These are phyloP conservation scores for Ustilago loliicola DNA, from an alignment of 1,284 basidiomycete genomes.

Conservation along the genomic window DNA sequence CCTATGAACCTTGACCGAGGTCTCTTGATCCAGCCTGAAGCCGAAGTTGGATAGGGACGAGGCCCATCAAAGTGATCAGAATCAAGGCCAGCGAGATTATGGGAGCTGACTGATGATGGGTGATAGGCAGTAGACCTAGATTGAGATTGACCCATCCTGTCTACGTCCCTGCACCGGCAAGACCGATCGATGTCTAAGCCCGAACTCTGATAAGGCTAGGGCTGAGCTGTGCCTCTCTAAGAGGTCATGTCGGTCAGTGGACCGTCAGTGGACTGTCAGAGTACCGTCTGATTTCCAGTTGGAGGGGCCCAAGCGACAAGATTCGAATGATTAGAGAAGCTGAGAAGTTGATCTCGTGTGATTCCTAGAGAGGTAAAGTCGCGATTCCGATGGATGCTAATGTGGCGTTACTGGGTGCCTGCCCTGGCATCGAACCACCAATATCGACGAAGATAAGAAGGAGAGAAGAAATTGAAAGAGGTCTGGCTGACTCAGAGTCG, in stretches of 20 bases:
- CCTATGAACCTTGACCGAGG: slow-evolving; percentile 14
- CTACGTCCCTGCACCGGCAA: neutral
- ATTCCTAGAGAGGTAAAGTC: neutral
- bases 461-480: neutral
- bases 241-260: neutral
- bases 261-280: neutral
- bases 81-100: neutral
- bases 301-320: neutral
- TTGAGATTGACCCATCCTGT: slow-evolving; percentile 36
- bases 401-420: neutral
- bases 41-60: slow-evolving; percentile 16
- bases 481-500: neutral
- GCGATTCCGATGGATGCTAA: neutral
- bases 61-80: neutral
- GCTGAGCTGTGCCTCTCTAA: neutral
- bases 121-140: slow-evolving; percentile 15
- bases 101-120: slow-evolving; percentile 9
- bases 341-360: neutral
- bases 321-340: too few species aligned
- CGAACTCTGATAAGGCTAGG: neutral
- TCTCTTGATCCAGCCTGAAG: slow-evolving; percentile 30
- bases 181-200: neutral
- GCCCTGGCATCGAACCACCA: neutral
- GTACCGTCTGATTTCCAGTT: neutral
- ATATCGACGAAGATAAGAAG: neutral